Conservation (phyloP, 169 alveolate genomes). For the Plasmodium cynomolgi region DNA sequence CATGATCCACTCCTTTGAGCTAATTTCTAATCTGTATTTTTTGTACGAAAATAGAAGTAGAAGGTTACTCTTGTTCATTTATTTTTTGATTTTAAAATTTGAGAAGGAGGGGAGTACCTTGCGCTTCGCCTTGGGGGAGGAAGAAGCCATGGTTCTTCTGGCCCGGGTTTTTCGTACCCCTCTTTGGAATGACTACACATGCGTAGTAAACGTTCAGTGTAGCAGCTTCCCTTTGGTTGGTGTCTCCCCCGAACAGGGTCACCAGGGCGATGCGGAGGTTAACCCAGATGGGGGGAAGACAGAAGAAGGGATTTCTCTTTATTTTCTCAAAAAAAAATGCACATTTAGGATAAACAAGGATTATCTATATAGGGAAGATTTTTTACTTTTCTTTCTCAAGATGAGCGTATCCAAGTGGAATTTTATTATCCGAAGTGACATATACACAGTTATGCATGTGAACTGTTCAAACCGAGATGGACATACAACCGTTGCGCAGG, state of each 20-base stretch:
- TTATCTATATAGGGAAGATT: slow-evolving; percentile 45
- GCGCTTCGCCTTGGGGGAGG: not conserved
- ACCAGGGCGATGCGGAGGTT: not conserved
- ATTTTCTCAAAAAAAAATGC: not conserved
- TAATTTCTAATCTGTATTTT: slow-evolving; percentile 37
- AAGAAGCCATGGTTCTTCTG: slow-evolving; percentile 32
- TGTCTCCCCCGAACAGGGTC: not conserved
- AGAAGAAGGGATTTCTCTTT: not conserved
- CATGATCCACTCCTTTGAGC: slow-evolving; percentile 19
- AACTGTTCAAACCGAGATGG: not conserved
- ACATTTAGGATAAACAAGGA: slow-evolving; percentile 16
- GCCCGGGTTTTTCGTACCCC: not conserved
- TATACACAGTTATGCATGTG: slow-evolving; percentile 6
- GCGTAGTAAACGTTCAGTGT: not conserved
- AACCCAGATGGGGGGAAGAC: not conserved
- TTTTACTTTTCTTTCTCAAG: slow-evolving; percentile 29
- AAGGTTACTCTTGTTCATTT: slow-evolving; percentile 25
- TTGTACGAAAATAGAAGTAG: slow-evolving; percentile 14
- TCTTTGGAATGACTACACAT: not conserved
- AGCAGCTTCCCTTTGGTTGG: not conserved
- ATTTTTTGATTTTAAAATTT: slow-evolving; percentile 38
- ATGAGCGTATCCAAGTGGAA: slow-evolving; percentile 15
- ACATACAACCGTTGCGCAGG: not conserved
- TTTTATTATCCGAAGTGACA: not conserved
- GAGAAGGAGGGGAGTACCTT: not conserved